These are phyloP conservation scores for Magnolia changhungtana DNA, from an alignment of 164 flowering plant genomes.

Conservation along the genomic window DNA sequence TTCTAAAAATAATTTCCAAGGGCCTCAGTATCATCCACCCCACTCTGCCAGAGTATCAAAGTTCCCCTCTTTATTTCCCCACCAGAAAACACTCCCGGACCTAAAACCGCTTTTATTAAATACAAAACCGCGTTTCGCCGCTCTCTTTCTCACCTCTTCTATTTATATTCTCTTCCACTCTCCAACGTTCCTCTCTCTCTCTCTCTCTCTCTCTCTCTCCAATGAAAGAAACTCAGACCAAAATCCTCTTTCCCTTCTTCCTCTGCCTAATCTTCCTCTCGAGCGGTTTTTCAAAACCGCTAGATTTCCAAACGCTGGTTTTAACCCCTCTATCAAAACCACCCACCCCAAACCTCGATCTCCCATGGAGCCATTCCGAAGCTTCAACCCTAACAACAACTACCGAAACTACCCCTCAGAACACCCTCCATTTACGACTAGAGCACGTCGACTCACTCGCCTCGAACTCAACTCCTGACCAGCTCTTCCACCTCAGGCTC, in stretches of 20 bases:
- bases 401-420: neutral
- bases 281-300: slow-evolving; percentile 18
- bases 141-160: neutral
- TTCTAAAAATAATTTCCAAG: no score
- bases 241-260: neutral
- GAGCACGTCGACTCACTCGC: slow-evolving; percentile 51
- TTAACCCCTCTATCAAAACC: slow-evolving; percentile 35
- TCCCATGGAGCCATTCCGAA: slow-evolving; percentile 39
- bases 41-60: neutral
- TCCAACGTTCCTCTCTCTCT: slow-evolving; percentile 1
- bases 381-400: slow-evolving; percentile 7
- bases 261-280: neutral
- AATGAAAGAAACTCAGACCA: neutral
- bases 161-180: neutral
- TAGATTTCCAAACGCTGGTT: slow-evolving; percentile 35
- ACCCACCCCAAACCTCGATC: slow-evolving; percentile 19
- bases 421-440: slow-evolving; percentile 31
- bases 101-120: slow-evolving; percentile 2
- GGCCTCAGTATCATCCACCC: no score
- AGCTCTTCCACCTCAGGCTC: slow-evolving; percentile 59
- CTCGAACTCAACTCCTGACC: slow-evolving; percentile 36
- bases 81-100: neutral
- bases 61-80: neutral
- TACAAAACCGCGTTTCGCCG: neutral
- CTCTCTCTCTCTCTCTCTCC: neutral